A percentile compares a stretch with the other conserved stretches of the same genome.
These are phyloP conservation scores for Mollisiaceae sp. DNA, from an alignment of 2,329 filamentous ascomycete genomes.

Conservation along the genomic window DNA sequence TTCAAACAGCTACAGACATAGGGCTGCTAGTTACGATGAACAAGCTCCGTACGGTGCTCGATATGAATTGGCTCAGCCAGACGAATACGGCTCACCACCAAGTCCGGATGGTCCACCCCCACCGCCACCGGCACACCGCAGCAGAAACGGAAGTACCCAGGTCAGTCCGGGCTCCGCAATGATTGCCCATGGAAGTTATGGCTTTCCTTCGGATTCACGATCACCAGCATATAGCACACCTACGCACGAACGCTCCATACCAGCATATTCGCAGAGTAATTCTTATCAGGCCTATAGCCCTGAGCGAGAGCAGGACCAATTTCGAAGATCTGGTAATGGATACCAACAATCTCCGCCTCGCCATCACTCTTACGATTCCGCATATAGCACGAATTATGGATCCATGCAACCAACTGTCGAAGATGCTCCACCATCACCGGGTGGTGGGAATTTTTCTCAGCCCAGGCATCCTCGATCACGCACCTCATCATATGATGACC, in stretches of 20 bases:
- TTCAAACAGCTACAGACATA: slow-evolving; percentile 30
- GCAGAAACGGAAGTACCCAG: slow-evolving; percentile 33
- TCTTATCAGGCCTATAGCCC: slow-evolving; percentile 40
- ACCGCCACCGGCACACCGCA: slow-evolving; percentile 42
- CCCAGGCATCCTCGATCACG: slow-evolving; percentile 32
- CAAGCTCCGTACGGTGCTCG: slow-evolving; percentile 33
- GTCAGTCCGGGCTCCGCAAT: slow-evolving; percentile 33
- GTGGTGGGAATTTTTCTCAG: slow-evolving; percentile 26
- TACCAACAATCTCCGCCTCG: slow-evolving; percentile 41
- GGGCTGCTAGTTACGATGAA: slow-evolving; percentile 30
- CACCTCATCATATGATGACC: slow-evolving; percentile 31
- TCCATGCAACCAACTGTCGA: slow-evolving; percentile 54
- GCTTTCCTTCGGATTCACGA: slow-evolving; percentile 28
- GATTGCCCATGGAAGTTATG: slow-evolving; percentile 34
- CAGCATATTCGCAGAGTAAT: slow-evolving; percentile 34
- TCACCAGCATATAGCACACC: slow-evolving; percentile 31
- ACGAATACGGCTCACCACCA: slow-evolving; percentile 39
- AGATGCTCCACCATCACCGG: slow-evolving; percentile 45
- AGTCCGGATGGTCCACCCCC: slow-evolving; percentile 43
- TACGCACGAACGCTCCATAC: slow-evolving; percentile 35
- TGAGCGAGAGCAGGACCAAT: slow-evolving; percentile 34
- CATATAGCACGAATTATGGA: slow-evolving; percentile 46
- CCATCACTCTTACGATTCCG: slow-evolving; percentile 43
- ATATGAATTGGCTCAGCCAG: slow-evolving; percentile 39
- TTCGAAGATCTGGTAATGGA: slow-evolving; percentile 31